Base-by-base conservation (phyloP, 305 asterid species). In the Fraxinus velutina region DNA sequence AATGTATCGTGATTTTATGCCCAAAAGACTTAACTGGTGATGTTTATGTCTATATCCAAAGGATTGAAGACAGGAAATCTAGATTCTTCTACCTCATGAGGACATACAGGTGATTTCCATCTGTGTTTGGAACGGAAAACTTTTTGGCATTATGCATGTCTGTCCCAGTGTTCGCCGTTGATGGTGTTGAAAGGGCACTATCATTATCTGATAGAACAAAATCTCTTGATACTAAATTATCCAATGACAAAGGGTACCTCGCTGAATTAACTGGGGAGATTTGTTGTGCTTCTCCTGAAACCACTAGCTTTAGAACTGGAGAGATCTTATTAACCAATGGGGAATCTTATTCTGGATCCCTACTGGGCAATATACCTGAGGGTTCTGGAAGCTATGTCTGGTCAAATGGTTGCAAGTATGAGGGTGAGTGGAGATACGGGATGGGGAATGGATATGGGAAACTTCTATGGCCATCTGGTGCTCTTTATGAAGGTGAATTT, bases 341-440 rank as follows among this genome's bases (percentile, higher is more conserved):
- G 62, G 97, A 93, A 64, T 86, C 87, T 73, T 96, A 92, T 78
- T 84, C 88, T 1, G 98, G 98, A 30, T 91, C 93, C 80, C 79
- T 96, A 33, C 90, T 85, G 36, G 91, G 94, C 5, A 90, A 86
- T 81, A 77, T 85, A 19, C 98, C 99, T 0, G 98, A 94, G 85
- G 98, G 98, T 72, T 79, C 90, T 0, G 98, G 98, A 71, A 88
- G 83, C 84, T 96, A 94, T 83, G 70, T 79, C 37, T 96, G 99
- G 99, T 81, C 94, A 5, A 98, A 93, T 84, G 99, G 98, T 81
- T 92, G 96, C 87, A 90, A 84, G 75, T 96, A 94, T 6, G 96
- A 89, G 81, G 98, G 98, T 27, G 97, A 90, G 84, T 96, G 99
- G 99, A 88, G 94, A 82, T 60, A 87, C 44, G 98, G 99, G 90